Percentiles rank a stretch among this genome's conserved stretches.
These are phyloP conservation scores for Cryphonectria naterciae DNA, from an alignment of 2,329 filamentous ascomycete genomes.

Conservation along the genomic window DNA sequence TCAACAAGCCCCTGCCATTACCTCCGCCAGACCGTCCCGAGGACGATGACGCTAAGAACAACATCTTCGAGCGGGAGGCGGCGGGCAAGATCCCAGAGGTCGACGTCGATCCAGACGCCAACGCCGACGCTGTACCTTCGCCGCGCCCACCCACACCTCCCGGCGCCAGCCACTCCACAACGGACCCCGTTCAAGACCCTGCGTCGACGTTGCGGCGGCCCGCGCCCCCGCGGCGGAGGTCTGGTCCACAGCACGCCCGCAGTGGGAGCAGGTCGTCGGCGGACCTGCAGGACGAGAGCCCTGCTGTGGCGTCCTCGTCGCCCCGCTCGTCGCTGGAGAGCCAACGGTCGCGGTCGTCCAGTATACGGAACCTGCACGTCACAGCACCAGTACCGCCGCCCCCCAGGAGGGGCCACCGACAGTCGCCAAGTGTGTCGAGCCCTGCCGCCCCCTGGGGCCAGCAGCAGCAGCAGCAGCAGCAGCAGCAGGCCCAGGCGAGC, in stretches of 20 bases:
- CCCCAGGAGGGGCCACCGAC: slow-evolving; percentile 49
- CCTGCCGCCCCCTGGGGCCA: not conserved
- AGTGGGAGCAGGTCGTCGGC: slow-evolving; percentile 45
- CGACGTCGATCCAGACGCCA: slow-evolving; percentile 35
- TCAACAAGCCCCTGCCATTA: slow-evolving; percentile 66
- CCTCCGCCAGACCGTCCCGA: slow-evolving; percentile 53
- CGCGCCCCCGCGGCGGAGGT: slow-evolving; percentile 55
- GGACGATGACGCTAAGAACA: slow-evolving; percentile 46
- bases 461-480: not conserved
- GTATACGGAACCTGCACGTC: slow-evolving; percentile 44
- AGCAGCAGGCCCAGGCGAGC: not conserved
- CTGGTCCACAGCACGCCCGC: slow-evolving; percentile 47
- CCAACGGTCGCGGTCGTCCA: slow-evolving; percentile 50
- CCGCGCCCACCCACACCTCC: slow-evolving; percentile 47
- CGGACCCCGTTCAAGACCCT: slow-evolving; percentile 37
- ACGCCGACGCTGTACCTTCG: slow-evolving; percentile 36
- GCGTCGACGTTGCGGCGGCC: slow-evolving; percentile 43
- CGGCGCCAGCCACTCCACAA: slow-evolving; percentile 39
- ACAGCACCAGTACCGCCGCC: slow-evolving; percentile 58
- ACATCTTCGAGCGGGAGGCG: slow-evolving; percentile 58
- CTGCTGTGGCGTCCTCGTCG: slow-evolving; percentile 38
- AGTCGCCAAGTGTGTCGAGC: slow-evolving; percentile 22
- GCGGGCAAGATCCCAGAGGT: slow-evolving; percentile 56
- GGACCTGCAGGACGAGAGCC: slow-evolving; percentile 20
- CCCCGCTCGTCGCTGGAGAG: slow-evolving; percentile 57